phyloP scores from a whole-genome alignment of 2,329 filamentous ascomycete genomes.

The Cordyceps cicadae region DNA sequence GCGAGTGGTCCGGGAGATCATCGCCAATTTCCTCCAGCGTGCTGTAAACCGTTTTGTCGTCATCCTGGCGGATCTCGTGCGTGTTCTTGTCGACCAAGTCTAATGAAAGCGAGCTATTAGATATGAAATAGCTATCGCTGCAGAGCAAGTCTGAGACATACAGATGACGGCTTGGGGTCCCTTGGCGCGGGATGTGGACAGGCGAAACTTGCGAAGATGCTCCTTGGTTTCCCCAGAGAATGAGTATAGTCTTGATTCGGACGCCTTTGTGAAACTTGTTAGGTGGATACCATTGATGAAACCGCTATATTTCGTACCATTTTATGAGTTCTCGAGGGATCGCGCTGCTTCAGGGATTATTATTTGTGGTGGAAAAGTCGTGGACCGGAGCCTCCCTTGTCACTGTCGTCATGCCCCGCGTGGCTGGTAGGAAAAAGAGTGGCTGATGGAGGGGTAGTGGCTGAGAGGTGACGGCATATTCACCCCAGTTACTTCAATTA shows the following conservation, averaged over 20 bases:
- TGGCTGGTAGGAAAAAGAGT: slow-evolving; percentile 3
- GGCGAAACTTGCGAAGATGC: slow-evolving; percentile 86
- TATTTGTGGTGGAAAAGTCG: neutral
- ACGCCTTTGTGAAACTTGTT: slow-evolving; percentile 31
- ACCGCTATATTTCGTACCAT: neutral
- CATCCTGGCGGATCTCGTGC: slow-evolving; percentile 79
- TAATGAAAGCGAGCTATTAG: slow-evolving; percentile 30
- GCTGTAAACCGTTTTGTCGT: slow-evolving; percentile 68
- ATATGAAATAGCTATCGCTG: too few species aligned
- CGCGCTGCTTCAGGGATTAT: neutral
- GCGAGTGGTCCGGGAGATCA: slow-evolving; percentile 85
- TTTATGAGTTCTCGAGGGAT: neutral
- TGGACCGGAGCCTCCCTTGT: neutral
- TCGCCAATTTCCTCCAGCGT: slow-evolving; percentile 74
- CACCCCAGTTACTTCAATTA: too few species aligned
- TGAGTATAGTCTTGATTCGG: slow-evolving; percentile 83
- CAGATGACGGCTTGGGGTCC: slow-evolving; percentile 89
- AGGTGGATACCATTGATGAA: neutral
- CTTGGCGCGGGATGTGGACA: slow-evolving; percentile 79
- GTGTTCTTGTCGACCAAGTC: slow-evolving; percentile 85
- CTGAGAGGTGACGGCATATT: neutral
- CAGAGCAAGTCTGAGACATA: slow-evolving; percentile 41
- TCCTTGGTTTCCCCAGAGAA: slow-evolving; percentile 87
- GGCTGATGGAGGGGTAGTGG: slow-evolving; percentile 10
- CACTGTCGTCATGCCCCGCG: slow-evolving; percentile 12